A percentile compares a stretch with the other conserved stretches of the same genome.
phyloP scores from a whole-genome alignment of 129 eudicot species.

The Oenanthe sinensis region DNA sequence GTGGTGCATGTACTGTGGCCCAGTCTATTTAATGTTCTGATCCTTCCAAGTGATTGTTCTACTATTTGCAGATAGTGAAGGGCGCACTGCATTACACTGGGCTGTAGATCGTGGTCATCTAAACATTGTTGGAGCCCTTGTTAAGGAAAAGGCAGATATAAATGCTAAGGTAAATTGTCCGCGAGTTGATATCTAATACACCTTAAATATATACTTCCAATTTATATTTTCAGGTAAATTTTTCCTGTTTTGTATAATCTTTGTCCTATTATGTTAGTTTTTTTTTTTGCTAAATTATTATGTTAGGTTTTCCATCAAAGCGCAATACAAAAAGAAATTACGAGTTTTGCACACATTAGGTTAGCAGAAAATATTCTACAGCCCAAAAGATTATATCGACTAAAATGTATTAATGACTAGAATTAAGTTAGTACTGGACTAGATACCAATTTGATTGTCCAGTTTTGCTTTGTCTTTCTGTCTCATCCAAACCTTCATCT shows the following conservation, averaged over 20 bases:
- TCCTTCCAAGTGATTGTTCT: neutral
- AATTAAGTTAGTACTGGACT: neutral
- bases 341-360: neutral
- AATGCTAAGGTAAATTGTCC: slow-evolving; percentile 53
- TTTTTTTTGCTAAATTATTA: too few relatives aligned
- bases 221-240: neutral
- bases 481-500: neutral
- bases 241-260: neutral
- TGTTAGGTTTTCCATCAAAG: neutral
- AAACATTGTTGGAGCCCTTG: slow-evolving; percentile 48
- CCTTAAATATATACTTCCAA: neutral
- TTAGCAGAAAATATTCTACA: neutral
- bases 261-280: slow-evolving; percentile 1
- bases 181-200: neutral
- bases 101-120: slow-evolving; percentile 97
- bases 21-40: neutral
- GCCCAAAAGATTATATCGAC: neutral
- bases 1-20: neutral
- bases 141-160: slow-evolving; percentile 66
- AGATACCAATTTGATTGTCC: neutral
- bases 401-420: neutral
- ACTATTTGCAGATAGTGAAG: slow-evolving; percentile 76
- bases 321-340: neutral
- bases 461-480: neutral
- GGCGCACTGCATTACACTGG: slow-evolving; percentile 94